Base-by-base conservation (phyloP, 371 early-diverging fungal species). In the Mucor ambiguus region DNA sequence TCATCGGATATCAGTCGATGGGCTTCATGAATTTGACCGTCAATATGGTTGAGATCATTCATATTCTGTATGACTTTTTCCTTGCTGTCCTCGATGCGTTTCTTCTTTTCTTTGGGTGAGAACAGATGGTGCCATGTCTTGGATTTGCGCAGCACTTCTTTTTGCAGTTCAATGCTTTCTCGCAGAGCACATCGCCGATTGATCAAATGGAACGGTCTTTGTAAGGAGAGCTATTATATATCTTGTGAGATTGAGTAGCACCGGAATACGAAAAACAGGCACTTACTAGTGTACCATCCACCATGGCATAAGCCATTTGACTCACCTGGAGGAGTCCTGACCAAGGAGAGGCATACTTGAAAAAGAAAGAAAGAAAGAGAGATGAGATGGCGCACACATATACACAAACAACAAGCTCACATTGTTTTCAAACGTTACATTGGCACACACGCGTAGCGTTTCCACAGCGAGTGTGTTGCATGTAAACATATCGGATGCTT, bases 1-100 rank as follows among this genome's bases (percentile, higher is more conserved):
- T 82, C 83, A 63, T 82, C 83, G 9, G 80, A 78, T 32, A 82
- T 68, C 63, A 73, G 69, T 61, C 75, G 77, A 59, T 80, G 83
- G 28, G 79, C 77, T 68, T 78, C 71, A 48, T 68, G 61, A 11
- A 82, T 77, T 65, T 80, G 75, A 56, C 73, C 61, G 22, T 75
- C 77, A 5, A 68, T 63, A 28, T 74, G 72, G 59, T 75, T 72
- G 32, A 76, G 49, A 59, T 79, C 70, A 26, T 71, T 61, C 58
- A 77, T 74, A n/a, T 72, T 77, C 75, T 78, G 61, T n/a, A 72
- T 55, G 30, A 81, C 67, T 48, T 73, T 68, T 14, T 69, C 67
- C 58, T 82, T 77, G 18, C 71, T 67, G 26, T 65, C 56, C 18
- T 75, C 78, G 0, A 72, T 61, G 32, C 68, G 55, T 35, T 62